Percentiles rank a stretch among this genome's conserved stretches.
Conservation (phyloP, 352 stramenopile genomes). For the Phytophthora sp. region DNA sequence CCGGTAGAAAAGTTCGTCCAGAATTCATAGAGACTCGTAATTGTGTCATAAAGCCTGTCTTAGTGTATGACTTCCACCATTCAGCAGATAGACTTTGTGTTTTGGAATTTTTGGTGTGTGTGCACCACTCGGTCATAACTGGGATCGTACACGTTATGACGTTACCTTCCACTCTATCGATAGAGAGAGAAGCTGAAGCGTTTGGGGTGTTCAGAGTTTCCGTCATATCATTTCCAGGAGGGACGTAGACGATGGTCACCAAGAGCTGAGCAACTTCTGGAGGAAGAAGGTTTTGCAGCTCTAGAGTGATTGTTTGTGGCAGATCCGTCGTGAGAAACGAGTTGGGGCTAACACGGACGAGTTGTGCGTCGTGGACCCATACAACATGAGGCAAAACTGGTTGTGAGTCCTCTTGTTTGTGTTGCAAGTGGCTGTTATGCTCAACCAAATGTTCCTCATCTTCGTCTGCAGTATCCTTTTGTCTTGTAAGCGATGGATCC, state of each 20-base stretch:
- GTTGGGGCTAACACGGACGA: conserved; percentile 55
- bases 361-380: conserved; percentile 50
- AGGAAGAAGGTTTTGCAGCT: conserved; percentile 42
- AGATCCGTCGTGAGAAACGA: conserved; percentile 52
- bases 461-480: conserved; percentile 12
- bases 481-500: conserved; percentile 10
- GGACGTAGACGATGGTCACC: conserved; percentile 22
- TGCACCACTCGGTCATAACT: conserved; percentile 48
- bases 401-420: conserved; percentile 2
- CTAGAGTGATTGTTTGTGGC: conserved; percentile 46
- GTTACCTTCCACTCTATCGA: conserved; percentile 32
- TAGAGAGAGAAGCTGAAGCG: conserved; percentile 27
- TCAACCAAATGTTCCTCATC: conserved; percentile 9
- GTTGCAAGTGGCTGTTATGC: conserved; percentile 2
- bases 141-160: conserved; percentile 49
- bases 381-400: conserved; percentile 36
- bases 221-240: not conserved
- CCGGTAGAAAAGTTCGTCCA: conserved; percentile 41
- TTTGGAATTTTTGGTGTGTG: conserved; percentile 1
- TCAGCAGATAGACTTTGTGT: conserved; percentile 12
- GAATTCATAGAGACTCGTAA: conserved; percentile 62
- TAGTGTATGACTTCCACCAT: conserved; percentile 46
- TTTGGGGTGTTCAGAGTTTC: conserved; percentile 11
- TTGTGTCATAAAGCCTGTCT: conserved; percentile 40
- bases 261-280: conserved; percentile 19